A percentile compares a stretch with the other conserved stretches of the same genome.
Conservation (phyloP, 306 rosid species). For the Quillaja saponaria region DNA sequence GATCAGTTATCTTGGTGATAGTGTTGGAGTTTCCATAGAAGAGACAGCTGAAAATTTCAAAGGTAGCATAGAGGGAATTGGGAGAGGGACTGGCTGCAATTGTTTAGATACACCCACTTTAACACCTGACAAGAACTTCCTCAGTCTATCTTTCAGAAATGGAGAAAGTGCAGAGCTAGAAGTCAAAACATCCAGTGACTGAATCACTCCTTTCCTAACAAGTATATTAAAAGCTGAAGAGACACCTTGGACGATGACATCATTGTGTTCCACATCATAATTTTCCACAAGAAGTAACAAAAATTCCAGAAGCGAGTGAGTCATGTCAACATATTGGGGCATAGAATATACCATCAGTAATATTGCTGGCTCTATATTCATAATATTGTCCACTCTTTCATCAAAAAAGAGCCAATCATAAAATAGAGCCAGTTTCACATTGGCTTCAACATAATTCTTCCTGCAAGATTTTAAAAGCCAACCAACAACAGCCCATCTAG, state of each 20-base stretch:
- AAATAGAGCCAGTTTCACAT: slow-evolving; percentile 67
- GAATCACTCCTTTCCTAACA: slow-evolving; percentile 54
- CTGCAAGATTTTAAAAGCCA: slow-evolving; percentile 69
- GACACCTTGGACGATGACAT: slow-evolving; percentile 55
- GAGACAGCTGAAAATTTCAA: slow-evolving; percentile 6
- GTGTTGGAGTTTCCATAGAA: too few relatives aligned
- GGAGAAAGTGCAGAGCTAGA: slow-evolving; percentile 50
- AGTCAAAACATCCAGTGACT: slow-evolving; percentile 57
- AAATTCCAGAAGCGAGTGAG: slow-evolving; percentile 65
- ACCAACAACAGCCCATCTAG: slow-evolving; percentile 88
- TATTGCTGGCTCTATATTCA: slow-evolving; percentile 88
- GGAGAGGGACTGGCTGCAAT: slow-evolving; percentile 2
- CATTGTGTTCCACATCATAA: slow-evolving; percentile 57
- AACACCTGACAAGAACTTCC: slow-evolving; percentile 25
- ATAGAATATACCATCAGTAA: slow-evolving; percentile 71
- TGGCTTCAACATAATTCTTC: slow-evolving; percentile 50
- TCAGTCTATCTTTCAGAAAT: slow-evolving; percentile 39
- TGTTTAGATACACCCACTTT: slow-evolving; percentile 15
- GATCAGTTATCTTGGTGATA: too few relatives aligned
- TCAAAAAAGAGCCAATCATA: slow-evolving; percentile 91
- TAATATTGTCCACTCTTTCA: slow-evolving; percentile 57
- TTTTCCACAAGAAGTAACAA: slow-evolving; percentile 68
- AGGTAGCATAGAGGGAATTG: slow-evolving; percentile 9
- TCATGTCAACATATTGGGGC: slow-evolving; percentile 56
- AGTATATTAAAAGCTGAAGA: slow-evolving; percentile 54